These are phyloP conservation scores for Eutrema salsugineum DNA, from an alignment of 441 rosid species.

Conservation along the genomic window DNA sequence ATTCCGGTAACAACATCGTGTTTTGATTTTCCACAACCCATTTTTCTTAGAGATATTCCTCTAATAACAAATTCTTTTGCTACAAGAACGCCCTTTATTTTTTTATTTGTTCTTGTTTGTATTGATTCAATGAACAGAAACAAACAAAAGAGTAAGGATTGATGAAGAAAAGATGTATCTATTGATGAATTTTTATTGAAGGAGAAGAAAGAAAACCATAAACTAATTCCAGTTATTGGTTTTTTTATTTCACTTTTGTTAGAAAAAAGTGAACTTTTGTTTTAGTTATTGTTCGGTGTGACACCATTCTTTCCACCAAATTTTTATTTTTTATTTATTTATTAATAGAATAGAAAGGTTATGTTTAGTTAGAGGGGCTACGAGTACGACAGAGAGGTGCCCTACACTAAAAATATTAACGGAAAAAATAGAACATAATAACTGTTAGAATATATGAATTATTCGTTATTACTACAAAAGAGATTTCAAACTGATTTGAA, in stretches of 20 bases:
- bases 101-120: too few relatives aligned
- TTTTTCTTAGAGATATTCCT: neutral
- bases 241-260: conserved; percentile 9
- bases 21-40: conserved; percentile 62
- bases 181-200: conserved; percentile 23
- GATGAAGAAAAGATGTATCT: neutral
- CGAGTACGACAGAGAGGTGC: neutral
- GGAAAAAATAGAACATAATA: neutral
- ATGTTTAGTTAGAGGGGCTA: conserved; percentile 19
- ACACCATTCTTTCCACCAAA: neutral
- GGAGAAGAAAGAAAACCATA: conserved; percentile 8
- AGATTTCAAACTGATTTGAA: too few relatives aligned
- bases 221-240: conserved; percentile 24
- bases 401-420: neutral
- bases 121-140: neutral
- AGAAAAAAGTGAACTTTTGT: neutral
- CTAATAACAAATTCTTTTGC: neutral
- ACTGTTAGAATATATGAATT: neutral
- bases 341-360: conserved; percentile 19
- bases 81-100: too few relatives aligned
- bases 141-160: neutral
- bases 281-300: conserved; percentile 16
- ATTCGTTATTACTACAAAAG: neutral
- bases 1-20: conserved; percentile 51
- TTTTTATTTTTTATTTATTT: neutral